Conservation (phyloP, 2,329 filamentous ascomycete genomes). For the Cucurbitaria berberidis region DNA sequence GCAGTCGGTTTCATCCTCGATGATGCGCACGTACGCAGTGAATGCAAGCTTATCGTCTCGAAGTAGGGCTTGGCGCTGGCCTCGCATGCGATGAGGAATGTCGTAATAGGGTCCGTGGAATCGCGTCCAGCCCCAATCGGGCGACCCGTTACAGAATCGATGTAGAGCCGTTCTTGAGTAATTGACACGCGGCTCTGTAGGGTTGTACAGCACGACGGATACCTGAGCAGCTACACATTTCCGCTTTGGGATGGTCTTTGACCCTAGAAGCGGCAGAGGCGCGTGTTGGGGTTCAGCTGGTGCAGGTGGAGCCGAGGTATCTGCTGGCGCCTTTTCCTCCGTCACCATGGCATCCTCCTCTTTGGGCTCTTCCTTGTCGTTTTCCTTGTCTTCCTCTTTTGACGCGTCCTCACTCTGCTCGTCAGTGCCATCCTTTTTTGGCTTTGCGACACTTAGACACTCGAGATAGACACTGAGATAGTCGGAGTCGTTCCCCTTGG, state of each 20-base stretch:
- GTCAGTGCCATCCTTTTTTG: slow-evolving; percentile 20
- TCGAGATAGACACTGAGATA: slow-evolving; percentile 67
- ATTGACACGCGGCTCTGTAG: slow-evolving; percentile 64
- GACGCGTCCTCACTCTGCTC: slow-evolving; percentile 2
- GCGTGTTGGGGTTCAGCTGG: slow-evolving; percentile 35
- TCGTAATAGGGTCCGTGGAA: slow-evolving; percentile 66
- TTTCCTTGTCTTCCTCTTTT: background rate
- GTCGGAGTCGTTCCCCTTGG: slow-evolving; percentile 64
- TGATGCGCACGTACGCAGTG: slow-evolving; percentile 65
- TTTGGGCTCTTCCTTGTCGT: slow-evolving; percentile 1
- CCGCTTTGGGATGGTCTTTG: slow-evolving; percentile 46
- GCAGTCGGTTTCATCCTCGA: slow-evolving; percentile 65
- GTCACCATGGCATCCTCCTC: slow-evolving; percentile 16
- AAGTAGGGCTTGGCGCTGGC: slow-evolving; percentile 64
- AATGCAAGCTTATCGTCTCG: slow-evolving; percentile 67
- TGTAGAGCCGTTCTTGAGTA: slow-evolving; percentile 63
- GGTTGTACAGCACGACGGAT: slow-evolving; percentile 68
- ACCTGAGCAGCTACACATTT: slow-evolving; percentile 63
- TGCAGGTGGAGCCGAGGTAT: background rate
- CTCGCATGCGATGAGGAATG: slow-evolving; percentile 62
- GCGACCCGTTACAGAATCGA: slow-evolving; percentile 63
- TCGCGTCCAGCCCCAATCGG: slow-evolving; percentile 69
- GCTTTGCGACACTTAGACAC: slow-evolving; percentile 57
- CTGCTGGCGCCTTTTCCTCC: slow-evolving; percentile 2
- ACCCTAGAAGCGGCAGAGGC: slow-evolving; percentile 46